phyloP scores from a whole-genome alignment of 106 monocot genomes.

The Dioscorea zingiberensis region DNA sequence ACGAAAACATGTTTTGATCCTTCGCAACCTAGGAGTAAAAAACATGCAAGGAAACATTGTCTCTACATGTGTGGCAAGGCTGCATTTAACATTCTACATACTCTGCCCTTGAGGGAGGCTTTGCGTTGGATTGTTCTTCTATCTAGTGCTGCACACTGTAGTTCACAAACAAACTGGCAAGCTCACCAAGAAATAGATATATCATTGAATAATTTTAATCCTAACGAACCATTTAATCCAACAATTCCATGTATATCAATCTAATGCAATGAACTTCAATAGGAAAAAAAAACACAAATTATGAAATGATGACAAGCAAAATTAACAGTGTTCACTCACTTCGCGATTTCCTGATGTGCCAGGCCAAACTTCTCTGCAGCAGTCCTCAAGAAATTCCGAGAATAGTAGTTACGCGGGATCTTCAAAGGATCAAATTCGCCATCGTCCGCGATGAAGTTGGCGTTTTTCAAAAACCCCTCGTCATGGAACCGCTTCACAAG shows the following conservation, averaged over 20 bases:
- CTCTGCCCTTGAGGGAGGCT: too few species aligned
- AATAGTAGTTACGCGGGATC: slow-evolving; percentile 18
- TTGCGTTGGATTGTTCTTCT: too few species aligned
- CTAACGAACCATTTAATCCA: background rate
- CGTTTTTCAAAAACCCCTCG: slow-evolving; percentile 39
- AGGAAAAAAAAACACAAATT: background rate
- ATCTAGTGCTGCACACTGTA: too few species aligned
- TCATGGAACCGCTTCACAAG: slow-evolving; percentile 38
- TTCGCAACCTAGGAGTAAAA: too few species aligned
- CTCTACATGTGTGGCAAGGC: too few species aligned
- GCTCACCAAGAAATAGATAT: background rate
- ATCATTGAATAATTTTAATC: too few species aligned
- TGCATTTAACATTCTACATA: too few species aligned
- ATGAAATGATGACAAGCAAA: background rate
- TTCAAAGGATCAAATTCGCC: slow-evolving; percentile 9
- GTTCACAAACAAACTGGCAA: too few species aligned
- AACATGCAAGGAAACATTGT: too few species aligned
- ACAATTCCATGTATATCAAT: background rate
- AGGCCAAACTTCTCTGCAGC: slow-evolving; percentile 52
- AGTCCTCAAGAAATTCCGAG: slow-evolving; percentile 30
- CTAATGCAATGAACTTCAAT: background rate
- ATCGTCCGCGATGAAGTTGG: slow-evolving; percentile 12
- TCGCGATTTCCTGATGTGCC: slow-evolving; percentile 64
- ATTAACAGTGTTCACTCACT: slow-evolving; percentile 21
- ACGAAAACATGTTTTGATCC: too few species aligned